Base-by-base conservation (phyloP, 192 early-diverging fungal species). In the Mortierella hygrophila region DNA sequence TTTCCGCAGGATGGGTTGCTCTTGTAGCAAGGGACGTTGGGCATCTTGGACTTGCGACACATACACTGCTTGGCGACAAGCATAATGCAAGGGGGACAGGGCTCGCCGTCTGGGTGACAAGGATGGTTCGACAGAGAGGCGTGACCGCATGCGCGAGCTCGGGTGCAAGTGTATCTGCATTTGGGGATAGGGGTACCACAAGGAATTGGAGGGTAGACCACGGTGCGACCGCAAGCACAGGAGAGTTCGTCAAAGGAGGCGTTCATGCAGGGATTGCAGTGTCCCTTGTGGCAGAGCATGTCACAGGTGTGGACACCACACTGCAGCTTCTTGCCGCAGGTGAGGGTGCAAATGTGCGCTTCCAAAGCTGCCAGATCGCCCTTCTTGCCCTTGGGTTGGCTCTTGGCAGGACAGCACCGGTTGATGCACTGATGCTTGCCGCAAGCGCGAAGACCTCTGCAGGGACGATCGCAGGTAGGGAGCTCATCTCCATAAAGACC, bases 31-130 rank as follows among this genome's bases (percentile, higher is more conserved):
- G 96, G 94, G 6, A 97, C 89, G 78, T 95, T 97, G 37, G 92
- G 93, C 88, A 98, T 88, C 42, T 89, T 90, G 23, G 91, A 90
- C 76, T 94, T 95, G 49, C 97, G 96, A 82, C 98, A 99, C 89
- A 93, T 91, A 77, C 96, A 96, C 75, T 71, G 78, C 47, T 94
- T 90, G 11, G 91, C 85, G 0, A 96, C 95, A 54, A 99, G 93
- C 55, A 95, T 91, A 21, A 97, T 90, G 88, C 98, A 99, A 32
- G 97, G 97, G 15, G 98, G 97, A 54, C 98, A 99, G 4, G 96
- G 91, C 70, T 93, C 94, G n/a, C 87, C 88, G 76, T 96, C 97
- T 3, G 93, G 89, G 85, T 99, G 98, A 88, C 98, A 99, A 68
- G 93, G 89, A 78, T 99, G 98, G 46, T 85, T 79, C 16, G 92